Percentiles rank a stretch among this genome's conserved stretches.
phyloP scores from a whole-genome alignment of 495 filamentous ascomycete genomes.

The Penicillium canescens region DNA sequence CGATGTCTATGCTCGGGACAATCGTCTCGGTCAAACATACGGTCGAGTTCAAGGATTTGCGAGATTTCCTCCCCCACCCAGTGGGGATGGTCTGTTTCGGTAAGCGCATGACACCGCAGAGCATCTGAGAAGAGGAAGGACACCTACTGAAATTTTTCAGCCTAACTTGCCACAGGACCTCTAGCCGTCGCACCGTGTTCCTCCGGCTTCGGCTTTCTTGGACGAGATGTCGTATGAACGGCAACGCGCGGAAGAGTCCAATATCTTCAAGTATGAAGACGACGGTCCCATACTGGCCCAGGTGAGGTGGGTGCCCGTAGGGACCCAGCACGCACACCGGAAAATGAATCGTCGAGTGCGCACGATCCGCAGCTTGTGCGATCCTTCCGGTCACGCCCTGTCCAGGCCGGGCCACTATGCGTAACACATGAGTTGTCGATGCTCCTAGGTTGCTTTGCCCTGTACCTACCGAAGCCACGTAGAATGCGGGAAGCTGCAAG shows the following conservation, averaged over 20 bases:
- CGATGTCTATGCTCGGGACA: neutral
- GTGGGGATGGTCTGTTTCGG: neutral
- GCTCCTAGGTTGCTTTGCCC: neutral
- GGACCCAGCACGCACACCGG: slow-evolving; percentile 3
- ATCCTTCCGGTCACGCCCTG: neutral
- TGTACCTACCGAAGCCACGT: slow-evolving; percentile 2
- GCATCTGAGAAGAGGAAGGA: neutral
- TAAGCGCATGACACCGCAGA: neutral
- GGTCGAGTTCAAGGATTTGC: neutral
- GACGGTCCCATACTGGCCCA: slow-evolving; percentile 3
- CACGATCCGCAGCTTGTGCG: neutral
- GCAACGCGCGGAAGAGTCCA: slow-evolving; percentile 1
- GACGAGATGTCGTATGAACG: slow-evolving; percentile 5
- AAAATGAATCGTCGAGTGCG: neutral
- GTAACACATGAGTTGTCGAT: neutral
- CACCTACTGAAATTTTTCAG: neutral
- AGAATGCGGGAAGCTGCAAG: slow-evolving; percentile 5
- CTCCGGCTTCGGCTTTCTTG: neutral
- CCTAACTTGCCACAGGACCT: slow-evolving; percentile 2
- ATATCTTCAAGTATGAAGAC: slow-evolving; percentile 5
- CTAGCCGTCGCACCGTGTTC: neutral
- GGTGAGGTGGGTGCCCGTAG: neutral
- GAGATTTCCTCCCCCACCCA: neutral
- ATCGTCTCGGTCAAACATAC: neutral
- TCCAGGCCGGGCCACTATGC: slow-evolving; percentile 1